Evolutionary conservation across 306 rosid species (phyloP).

Genomic region (Hippophae tibetana): DNA sequence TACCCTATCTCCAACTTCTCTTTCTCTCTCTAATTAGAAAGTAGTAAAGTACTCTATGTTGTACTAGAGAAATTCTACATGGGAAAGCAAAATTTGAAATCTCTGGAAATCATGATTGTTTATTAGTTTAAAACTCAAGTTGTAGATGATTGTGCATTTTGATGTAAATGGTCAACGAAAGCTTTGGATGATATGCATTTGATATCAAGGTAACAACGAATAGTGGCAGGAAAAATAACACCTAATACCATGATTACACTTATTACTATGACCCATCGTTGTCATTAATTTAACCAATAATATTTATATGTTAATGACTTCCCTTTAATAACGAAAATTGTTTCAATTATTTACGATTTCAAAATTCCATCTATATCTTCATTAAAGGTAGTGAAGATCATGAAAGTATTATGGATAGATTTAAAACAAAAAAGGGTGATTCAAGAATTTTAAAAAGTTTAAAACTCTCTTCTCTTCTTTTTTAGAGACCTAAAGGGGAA

Average conservation of each 20-base stretch:
- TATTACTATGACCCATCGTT: conserved; percentile 24
- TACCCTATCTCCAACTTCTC: no score
- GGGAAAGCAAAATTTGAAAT: no score
- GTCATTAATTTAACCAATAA: conserved; percentile 1
- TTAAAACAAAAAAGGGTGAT: conserved; percentile 3
- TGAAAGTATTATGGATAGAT: conserved; percentile 21
- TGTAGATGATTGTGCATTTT: not conserved
- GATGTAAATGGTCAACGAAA: conserved; percentile 22
- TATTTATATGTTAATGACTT: not conserved
- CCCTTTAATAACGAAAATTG: conserved; percentile 15
- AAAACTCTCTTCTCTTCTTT: not conserved
- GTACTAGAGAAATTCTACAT: no score
- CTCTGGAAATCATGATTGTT: no score
- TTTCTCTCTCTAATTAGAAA: no score
- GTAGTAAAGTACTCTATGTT: no score
- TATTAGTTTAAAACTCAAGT: no score
- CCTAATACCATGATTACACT: conserved; percentile 21
- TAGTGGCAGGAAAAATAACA: conserved; percentile 19
- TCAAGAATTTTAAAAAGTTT: not conserved
- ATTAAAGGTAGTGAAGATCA: conserved; percentile 50
- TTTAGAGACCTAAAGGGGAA: not conserved
- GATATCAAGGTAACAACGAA: conserved; percentile 7
- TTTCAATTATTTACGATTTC: conserved; percentile 23
- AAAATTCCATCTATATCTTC: conserved; percentile 37
- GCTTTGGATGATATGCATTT: conserved; percentile 2